Evolutionary conservation across 2,329 filamentous ascomycete species (phyloP), one percentile per base, ranked within the genome.

Genomic region (Scytalidium sp.): DNA sequence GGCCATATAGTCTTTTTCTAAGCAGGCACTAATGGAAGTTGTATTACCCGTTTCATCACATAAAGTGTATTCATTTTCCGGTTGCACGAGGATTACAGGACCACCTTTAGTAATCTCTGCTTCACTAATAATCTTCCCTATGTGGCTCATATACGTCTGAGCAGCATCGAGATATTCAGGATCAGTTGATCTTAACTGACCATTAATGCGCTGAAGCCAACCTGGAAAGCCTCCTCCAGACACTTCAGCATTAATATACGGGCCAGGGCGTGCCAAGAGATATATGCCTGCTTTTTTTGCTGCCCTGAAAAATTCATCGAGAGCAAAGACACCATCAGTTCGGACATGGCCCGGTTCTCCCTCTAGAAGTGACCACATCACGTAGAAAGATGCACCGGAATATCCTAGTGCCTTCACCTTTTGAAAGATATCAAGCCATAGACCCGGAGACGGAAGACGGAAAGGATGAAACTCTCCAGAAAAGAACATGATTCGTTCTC

Each of bases 21-120:
- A 13, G 13, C 25, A 29, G 13, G 25, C 25, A 29, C 25, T 29
- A 29, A 29, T 29, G 13, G 7, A 7, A 29, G 25, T 29, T 29
- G 13, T 13, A 29, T 29, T 13, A 29, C 8, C 8, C 7, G 25
- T 7, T 13, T 29, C 25, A 29, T 29, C 25, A 29, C 25, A 29
- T 13, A 29, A 29, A 8, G 25, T 29, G 25, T 29, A 29, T 13
- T 29, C 25, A 29, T 25, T 44, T 19, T 25, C 20, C n/a, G 8
- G 20, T 64, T 94, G 89, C 36, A 86, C 76, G 2, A 92, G 69
- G 51, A 93, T 87, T 9, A 93, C 77, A 22, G 54, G 87, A 0
- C 89, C 89, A 1, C 86, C 88, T 41, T 90, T 87, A 1, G 87
- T 91, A 61, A 93, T 90, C 59, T 93, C 88, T 0, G 80, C 82